Evolutionary conservation across 306 rosid genomes (phyloP).

Genomic region (Begonia masoniana): DNA sequence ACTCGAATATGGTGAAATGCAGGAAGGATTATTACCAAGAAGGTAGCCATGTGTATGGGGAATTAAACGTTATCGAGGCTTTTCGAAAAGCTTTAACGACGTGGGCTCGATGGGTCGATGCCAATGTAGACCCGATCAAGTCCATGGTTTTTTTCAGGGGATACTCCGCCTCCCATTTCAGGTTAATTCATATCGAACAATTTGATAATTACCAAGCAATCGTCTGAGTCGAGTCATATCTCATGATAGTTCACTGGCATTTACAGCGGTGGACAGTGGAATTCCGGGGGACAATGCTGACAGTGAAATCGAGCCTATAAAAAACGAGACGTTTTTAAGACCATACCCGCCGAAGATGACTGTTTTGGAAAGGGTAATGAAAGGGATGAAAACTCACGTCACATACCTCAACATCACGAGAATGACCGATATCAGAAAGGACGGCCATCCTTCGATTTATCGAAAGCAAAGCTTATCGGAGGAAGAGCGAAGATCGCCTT

Average conservation of each 20-base stretch:
- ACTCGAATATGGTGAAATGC: conserved; percentile 6
- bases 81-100: conserved; percentile 86
- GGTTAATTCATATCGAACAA: conserved; percentile 25
- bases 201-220: too few species aligned
- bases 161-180: conserved; percentile 88
- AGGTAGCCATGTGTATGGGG: conserved; percentile 78
- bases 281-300: conserved; percentile 85
- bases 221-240: too few species aligned
- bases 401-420: conserved; percentile 69
- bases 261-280: conserved; percentile 96
- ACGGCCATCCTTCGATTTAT: conserved; percentile 90
- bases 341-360: conserved; percentile 65
- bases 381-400: conserved; percentile 66
- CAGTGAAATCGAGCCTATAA: conserved; percentile 63
- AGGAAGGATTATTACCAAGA: conserved; percentile 97
- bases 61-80: conserved; percentile 80
- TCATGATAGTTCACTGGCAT: background rate
- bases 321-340: conserved; percentile 52
- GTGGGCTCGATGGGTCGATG: conserved; percentile 90
- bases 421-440: conserved; percentile 87
- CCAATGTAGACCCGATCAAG: conserved; percentile 52
- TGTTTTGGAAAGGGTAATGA: conserved; percentile 58
- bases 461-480: conserved; percentile 44
- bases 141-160: conserved; percentile 75
- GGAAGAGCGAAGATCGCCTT: conserved; percentile 49